Base-by-base conservation (phyloP, 2,329 filamentous ascomycete species). In the Microcera coccophila region DNA sequence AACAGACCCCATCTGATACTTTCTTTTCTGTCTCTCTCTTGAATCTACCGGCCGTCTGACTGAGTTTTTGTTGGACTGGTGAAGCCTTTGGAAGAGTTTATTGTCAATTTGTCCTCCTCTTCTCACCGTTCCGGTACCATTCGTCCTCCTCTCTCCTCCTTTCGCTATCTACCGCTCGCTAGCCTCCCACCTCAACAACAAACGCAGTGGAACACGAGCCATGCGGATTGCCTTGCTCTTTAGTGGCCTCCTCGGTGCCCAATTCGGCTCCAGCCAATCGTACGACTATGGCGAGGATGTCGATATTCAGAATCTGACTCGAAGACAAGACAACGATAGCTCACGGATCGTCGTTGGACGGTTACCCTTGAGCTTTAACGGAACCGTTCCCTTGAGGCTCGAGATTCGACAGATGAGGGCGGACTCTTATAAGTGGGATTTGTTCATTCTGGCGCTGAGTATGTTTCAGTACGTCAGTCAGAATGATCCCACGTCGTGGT, bases 391-490 rank as follows among this genome's bases (percentile, higher is more conserved):
- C 11, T 42, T 69, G 28, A 78, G 88, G 50, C 72, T 74, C 38
- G 86, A 93, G 58, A 78, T 94, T 50, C 74, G 83, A 35, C 69
- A 84, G 29, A 71, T 94, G 53, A 70, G 79, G 50, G 67, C 75
- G 41, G 76, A 87, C 44, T 61, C 74, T 8, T 80, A 87, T 55
- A 75, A 78, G 59, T 89, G 84, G 81, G 88, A 87, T 60, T 66
- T 94, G 45, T 94, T 85, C 63, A 70, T 94, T 19, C 75, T 91
- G 37, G 85, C 84, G 11, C 73, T 93, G 55, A 79, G 79, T 61
- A 80, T 82, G 68, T 81, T 91, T 70, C 82, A 88, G 65, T 76
- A 72, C 48, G 78, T 78, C 43, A 70, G 82, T 50, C 84, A 89
- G 65, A 70, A 72, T 15, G 67, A 73, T 40, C 72, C 74, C 42